Evolutionary conservation across 163 green algal species (phyloP).

Genomic region (Chlamydomonas reinhardtii): DNA sequence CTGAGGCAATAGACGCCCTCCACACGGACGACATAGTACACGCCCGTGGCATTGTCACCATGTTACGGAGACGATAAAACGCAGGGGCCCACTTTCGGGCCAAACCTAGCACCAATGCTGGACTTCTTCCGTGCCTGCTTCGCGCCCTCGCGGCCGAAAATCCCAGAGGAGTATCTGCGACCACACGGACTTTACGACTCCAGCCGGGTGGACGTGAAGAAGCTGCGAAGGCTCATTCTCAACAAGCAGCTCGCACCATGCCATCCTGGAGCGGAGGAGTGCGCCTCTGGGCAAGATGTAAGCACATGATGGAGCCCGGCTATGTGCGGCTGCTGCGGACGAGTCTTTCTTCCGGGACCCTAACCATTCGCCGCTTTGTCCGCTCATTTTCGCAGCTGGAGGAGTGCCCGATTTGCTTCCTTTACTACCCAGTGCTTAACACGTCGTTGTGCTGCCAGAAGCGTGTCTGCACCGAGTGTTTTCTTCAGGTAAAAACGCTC

Average conservation of each 20-base stretch:
- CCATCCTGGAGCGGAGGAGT: conserved; percentile 64
- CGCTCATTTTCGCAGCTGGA: conserved; percentile 56
- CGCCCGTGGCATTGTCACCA: too few relatives aligned
- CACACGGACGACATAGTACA: too few relatives aligned
- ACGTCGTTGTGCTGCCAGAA: conserved; percentile 77
- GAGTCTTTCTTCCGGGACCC: conserved; percentile 8
- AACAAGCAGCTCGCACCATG: conserved; percentile 76
- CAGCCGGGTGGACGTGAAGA: conserved; percentile 70
- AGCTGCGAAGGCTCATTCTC: conserved; percentile 70
- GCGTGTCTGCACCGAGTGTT: conserved; percentile 84
- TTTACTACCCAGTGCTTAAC: conserved; percentile 78
- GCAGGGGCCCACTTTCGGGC: too few relatives aligned
- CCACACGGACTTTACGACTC: conserved; percentile 49
- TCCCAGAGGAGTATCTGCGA: conserved; percentile 34
- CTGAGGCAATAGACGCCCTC: too few relatives aligned
- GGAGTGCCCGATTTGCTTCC: conserved; percentile 87
- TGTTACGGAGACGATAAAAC: too few relatives aligned
- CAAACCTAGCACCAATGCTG: neutral
- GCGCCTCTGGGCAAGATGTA: conserved; percentile 24
- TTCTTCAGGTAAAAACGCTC: conserved; percentile 65
- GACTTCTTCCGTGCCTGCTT: conserved; percentile 31
- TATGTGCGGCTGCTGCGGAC: neutral
- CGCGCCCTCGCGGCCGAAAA: conserved; percentile 12
- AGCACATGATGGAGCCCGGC: neutral
- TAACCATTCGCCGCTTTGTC: neutral